A percentile compares a stretch with the other conserved stretches of the same genome.
phyloP scores from a whole-genome alignment of 768 basidiomycete species.

The Xanthoconium stramineum region DNA sequence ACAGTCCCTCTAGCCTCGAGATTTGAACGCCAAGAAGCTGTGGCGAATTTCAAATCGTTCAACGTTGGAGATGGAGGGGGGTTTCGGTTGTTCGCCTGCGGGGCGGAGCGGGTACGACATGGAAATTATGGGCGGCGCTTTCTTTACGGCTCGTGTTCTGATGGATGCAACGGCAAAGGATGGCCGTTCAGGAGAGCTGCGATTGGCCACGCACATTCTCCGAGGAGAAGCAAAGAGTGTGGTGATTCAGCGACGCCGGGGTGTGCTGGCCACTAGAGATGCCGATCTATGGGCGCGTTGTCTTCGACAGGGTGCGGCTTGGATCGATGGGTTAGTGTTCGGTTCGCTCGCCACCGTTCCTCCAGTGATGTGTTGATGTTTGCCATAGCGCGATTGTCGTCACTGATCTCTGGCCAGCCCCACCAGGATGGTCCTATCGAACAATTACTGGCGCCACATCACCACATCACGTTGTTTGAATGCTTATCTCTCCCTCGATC shows the following conservation, averaged over 20 bases:
- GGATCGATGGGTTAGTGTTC: neutral
- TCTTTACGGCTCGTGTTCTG: too few species aligned
- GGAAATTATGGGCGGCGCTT: neutral
- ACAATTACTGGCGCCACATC: neutral
- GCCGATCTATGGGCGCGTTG: neutral
- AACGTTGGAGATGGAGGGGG: neutral
- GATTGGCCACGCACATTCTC: neutral
- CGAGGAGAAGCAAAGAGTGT: constrained; percentile 5
- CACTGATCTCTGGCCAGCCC: too few species aligned
- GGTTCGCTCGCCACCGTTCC: neutral
- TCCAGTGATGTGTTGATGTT: too few species aligned
- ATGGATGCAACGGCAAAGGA: too few species aligned
- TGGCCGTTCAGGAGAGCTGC: neutral
- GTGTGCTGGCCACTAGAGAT: neutral
- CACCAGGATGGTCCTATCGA: too few species aligned
- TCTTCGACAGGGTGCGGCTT: neutral
- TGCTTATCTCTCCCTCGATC: neutral
- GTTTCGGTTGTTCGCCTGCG: neutral
- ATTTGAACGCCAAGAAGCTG: neutral
- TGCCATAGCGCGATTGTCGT: neutral
- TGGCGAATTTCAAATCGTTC: neutral
- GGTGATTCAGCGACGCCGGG: neutral
- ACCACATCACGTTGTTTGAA: neutral
- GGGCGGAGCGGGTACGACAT: neutral
- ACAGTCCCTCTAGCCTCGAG: too few species aligned